Conservation (phyloP, 2,329 filamentous ascomycete species). For the Colletotrichum gloeosporioides region DNA sequence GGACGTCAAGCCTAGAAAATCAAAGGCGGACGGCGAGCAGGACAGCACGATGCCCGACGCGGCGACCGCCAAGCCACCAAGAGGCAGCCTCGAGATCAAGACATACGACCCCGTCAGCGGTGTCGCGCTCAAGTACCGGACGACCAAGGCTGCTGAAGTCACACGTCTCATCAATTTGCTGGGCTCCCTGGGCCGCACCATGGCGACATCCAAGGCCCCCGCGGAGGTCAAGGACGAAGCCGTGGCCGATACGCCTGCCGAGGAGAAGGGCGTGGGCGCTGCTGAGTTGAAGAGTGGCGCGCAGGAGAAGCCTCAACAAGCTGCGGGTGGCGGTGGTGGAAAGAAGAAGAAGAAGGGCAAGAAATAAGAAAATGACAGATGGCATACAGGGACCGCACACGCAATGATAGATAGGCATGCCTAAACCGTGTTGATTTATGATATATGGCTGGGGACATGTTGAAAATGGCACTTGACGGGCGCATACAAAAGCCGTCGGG, state of each 20-base stretch:
- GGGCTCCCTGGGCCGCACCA: constrained; percentile 74
- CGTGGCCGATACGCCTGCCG: constrained; percentile 44
- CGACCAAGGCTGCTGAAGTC: constrained; percentile 90
- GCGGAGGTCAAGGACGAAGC: constrained; percentile 46
- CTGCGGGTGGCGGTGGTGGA: constrained; percentile 43
- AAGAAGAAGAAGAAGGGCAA: constrained; percentile 78
- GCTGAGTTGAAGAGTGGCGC: constrained; percentile 32
- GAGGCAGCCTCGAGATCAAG: constrained; percentile 81
- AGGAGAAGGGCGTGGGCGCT: constrained; percentile 36
- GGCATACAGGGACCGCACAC: not conserved
- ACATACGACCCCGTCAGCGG: constrained; percentile 87
- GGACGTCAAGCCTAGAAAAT: constrained; percentile 39
- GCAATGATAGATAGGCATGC: not conserved
- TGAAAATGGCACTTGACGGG: not conserved
- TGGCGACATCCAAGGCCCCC: constrained; percentile 50
- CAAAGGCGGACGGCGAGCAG: constrained; percentile 28
- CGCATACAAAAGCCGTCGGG: not conserved
- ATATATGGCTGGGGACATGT: not conserved
- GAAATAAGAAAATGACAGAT: constrained; percentile 53
- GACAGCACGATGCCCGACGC: constrained; percentile 31
- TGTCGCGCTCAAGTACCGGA: constrained; percentile 87
- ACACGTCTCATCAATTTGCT: constrained; percentile 79
- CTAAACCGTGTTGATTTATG: not conserved
- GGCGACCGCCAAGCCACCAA: constrained; percentile 51
- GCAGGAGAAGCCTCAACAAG: constrained; percentile 30